A percentile compares a stretch with the other conserved stretches of the same genome.
phyloP scores from a whole-genome alignment of 108 stramenopile species.

The Conticribra guillardii region DNA sequence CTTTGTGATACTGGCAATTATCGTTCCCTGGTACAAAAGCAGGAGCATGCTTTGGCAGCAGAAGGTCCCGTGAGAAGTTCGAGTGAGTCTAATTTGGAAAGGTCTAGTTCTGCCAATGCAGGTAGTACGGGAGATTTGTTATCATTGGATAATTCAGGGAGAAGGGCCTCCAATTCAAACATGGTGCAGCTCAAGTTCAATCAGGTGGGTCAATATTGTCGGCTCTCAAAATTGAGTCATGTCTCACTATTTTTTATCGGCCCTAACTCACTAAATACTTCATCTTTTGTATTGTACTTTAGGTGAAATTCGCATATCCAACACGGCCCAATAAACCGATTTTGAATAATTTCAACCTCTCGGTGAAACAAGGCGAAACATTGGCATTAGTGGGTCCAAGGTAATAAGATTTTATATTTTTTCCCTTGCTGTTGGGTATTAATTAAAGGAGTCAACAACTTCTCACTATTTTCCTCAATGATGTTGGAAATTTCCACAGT shows the following conservation, averaged over 20 bases:
- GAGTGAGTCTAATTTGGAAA: neutral
- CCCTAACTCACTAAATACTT: too few relatives aligned
- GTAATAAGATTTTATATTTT: constrained; percentile 21
- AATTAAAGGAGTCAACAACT: too few relatives aligned
- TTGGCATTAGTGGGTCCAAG: constrained; percentile 62
- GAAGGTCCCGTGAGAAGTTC: neutral
- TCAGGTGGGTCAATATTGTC: neutral
- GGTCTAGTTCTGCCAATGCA: neutral
- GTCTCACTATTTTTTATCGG: too few relatives aligned
- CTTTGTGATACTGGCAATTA: constrained; percentile 60
- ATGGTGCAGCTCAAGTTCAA: constrained; percentile 50
- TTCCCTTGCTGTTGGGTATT: constrained; percentile 37
- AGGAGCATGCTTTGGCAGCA: constrained; percentile 39
- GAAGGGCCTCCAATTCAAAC: neutral
- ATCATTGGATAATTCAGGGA: neutral
- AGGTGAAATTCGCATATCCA: constrained; percentile 90
- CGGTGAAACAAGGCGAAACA: constrained; percentile 57
- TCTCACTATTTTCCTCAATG: too few relatives aligned
- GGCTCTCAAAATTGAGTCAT: too few relatives aligned
- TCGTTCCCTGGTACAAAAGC: constrained; percentile 71
- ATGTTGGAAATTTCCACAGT: constrained; percentile 59
- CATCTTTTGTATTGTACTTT: too few relatives aligned
- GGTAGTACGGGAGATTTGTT: constrained; percentile 7
- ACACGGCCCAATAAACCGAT: constrained; percentile 76
- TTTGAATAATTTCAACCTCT: constrained; percentile 63